phyloP scores from a whole-genome alignment of 805 yeast genomes.

The Ogataea nakhonphanomensis region DNA sequence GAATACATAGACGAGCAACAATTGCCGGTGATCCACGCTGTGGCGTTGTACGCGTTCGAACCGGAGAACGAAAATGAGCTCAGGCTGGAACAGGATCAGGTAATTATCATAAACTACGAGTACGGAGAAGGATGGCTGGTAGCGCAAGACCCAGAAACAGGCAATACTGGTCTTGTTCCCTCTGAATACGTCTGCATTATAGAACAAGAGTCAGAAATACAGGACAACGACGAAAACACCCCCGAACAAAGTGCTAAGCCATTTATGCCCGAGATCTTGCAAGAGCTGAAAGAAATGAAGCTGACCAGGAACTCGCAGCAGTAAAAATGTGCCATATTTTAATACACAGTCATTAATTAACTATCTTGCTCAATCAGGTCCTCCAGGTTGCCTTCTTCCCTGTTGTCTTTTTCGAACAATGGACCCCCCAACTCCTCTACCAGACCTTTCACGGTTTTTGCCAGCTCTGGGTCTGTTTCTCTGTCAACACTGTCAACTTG shows the following conservation, averaged over 20 bases:
- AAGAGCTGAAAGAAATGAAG: constrained; percentile 21
- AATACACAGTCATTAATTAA: not conserved
- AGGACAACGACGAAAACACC: not conserved
- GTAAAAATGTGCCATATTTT: too few species aligned
- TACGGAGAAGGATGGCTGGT: constrained; percentile 99
- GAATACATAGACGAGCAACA: constrained; percentile 8
- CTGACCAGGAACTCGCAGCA: too few species aligned
- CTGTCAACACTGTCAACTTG: constrained; percentile 39
- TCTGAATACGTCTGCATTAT: constrained; percentile 80
- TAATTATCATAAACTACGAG: constrained; percentile 79
- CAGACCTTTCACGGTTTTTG: constrained; percentile 48
- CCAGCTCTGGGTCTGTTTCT: constrained; percentile 54
- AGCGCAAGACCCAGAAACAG: constrained; percentile 73
- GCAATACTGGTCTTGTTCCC: constrained; percentile 89
- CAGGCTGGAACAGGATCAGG: constrained; percentile 72
- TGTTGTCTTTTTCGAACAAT: constrained; percentile 32
- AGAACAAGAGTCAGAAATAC: constrained; percentile 15
- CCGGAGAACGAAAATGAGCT: constrained; percentile 96
- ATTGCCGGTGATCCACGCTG: constrained; percentile 44
- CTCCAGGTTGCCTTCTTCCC: constrained; percentile 49
- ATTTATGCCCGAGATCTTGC: constrained; percentile 37
- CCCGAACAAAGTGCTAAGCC: constrained; percentile 38
- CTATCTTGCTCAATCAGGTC: constrained; percentile 40
- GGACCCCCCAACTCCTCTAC: constrained; percentile 62
- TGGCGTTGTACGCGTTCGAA: constrained; percentile 82